Base-by-base conservation (phyloP, 768 basidiomycete species). In the Mycena maculata region DNA sequence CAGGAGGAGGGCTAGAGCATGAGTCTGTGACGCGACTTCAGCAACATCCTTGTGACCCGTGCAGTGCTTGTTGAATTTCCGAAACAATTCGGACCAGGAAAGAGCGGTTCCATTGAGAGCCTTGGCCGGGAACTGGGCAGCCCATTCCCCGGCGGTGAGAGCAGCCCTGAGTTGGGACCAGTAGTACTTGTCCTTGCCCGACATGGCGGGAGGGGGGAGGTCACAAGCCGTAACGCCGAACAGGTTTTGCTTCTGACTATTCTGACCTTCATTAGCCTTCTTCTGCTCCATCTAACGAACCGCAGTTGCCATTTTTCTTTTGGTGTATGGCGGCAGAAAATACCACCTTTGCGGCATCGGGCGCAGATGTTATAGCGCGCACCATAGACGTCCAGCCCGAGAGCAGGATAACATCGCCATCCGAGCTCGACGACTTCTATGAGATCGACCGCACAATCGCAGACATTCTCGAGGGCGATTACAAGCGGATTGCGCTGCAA, bases 31-130 rank as follows among this genome's bases (percentile, higher is more conserved):
- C 20, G 90, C 91, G 65, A 93, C 82, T 70, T 91, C 88, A 4
- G 88, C 83, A 16, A 91, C 81, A 63, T 90, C 88, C 66, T 76
- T 72, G 70, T 84, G 88, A 0, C 90, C 89, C 7, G 76, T 77
- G 72, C 90, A 91, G 70, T 96, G 94, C 69, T 96, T 96, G 76
- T 92, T 90, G 81, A 93, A 94, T 78, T 96, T 96, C 69, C 92
- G 86, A 42, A 95, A 78, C 15, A 95, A 86, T 73, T 93, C 91
- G 2, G 88, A 82, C 94, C 94, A 96, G 13, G 89, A 80, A 18
- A 95, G 76, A 5, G 76, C 71, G 0, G 73, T 65, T 16, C 86
- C 90, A 31, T 86, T 86, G 31, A 83, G 84, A 0, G 86, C 79
- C 70, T 85, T 91, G 5, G 90, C 91, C 0, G 93, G 92, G 28